Evolutionary conservation across 2,329 filamentous ascomycete species (phyloP).

Genomic region (Paraphoma sp.): DNA sequence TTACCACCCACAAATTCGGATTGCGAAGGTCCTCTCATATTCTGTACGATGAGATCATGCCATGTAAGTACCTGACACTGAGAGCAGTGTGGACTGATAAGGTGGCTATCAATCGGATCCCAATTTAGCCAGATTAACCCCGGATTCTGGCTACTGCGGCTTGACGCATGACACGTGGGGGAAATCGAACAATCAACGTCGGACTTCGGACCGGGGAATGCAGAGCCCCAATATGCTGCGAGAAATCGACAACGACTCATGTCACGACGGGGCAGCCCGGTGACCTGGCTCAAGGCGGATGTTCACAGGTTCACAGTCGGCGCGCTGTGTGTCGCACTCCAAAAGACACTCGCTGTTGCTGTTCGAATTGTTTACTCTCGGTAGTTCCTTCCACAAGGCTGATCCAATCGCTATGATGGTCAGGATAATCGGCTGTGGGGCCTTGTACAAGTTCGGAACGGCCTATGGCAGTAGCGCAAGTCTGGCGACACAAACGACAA

Average conservation of each 20-base stretch:
- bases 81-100: background rate
- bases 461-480: background rate
- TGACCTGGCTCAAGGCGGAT: background rate
- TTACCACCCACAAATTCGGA: background rate
- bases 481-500: background rate
- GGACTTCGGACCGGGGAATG: conserved; percentile 1
- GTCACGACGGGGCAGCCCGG: no score
- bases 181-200: background rate
- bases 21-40: background rate
- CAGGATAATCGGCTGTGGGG: conserved; percentile 1
- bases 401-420: no score
- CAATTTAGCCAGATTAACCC: conserved; percentile 5
- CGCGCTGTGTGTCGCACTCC: background rate
- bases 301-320: background rate
- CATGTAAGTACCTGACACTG: background rate
- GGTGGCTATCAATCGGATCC: background rate
- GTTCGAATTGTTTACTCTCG: no score
- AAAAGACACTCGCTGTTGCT: background rate
- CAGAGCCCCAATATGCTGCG: background rate
- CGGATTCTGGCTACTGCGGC: conserved; percentile 2
- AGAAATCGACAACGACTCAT: background rate
- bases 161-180: conserved; percentile 6
- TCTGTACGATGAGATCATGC: conserved; percentile 5
- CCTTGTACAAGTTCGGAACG: background rate
- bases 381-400: no score